Evolutionary conservation across 441 rosid species (phyloP), one percentile per base, ranked within the genome.

Genomic region (Bocquillonia castaneifolia): DNA sequence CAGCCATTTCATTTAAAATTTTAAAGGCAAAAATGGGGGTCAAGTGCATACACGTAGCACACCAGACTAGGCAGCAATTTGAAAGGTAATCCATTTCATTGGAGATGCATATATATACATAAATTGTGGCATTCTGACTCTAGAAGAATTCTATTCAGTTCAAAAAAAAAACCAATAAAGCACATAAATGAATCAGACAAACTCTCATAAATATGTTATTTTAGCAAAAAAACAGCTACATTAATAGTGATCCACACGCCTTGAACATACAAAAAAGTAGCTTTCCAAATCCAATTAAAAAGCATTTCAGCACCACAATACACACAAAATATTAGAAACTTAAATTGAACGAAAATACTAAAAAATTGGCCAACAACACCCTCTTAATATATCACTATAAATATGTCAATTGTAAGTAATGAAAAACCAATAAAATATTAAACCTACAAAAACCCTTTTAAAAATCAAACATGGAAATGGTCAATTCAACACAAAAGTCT

Each of bases 371-470:
- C n/a, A n/a, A n/a, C n/a, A n/a, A n/a, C n/a, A n/a, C n/a, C n/a
- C n/a, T n/a, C n/a, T n/a, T n/a, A n/a, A n/a, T n/a, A n/a, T n/a
- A n/a, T n/a, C n/a, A n/a, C n/a, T n/a, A n/a, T n/a, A n/a, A n/a
- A n/a, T n/a, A n/a, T n/a, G n/a, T n/a, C n/a, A n/a, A n/a, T n/a
- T n/a, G n/a, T n/a, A n/a, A n/a, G n/a, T n/a, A n/a, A n/a, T n/a
- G n/a, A n/a, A n/a, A n/a, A n/a, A n/a, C n/a, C n/a, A n/a, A n/a
- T n/a, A n/a, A n/a, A n/a, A n/a, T n/a, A n/a, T n/a, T 53, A 66
- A 63, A 22, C 76, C 63, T 26, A 44, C 10, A 18, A 67, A 59
- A 69, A 20, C 32, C 47, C 39, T 12, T 29, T 2, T 48, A 52
- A 10, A 29, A 22, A 36, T 51, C 48, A 59, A 69, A 5, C 52